Evolutionary conservation across 2,329 filamentous ascomycete genomes (phyloP).

Genomic region (Exophiala alcalophila): DNA sequence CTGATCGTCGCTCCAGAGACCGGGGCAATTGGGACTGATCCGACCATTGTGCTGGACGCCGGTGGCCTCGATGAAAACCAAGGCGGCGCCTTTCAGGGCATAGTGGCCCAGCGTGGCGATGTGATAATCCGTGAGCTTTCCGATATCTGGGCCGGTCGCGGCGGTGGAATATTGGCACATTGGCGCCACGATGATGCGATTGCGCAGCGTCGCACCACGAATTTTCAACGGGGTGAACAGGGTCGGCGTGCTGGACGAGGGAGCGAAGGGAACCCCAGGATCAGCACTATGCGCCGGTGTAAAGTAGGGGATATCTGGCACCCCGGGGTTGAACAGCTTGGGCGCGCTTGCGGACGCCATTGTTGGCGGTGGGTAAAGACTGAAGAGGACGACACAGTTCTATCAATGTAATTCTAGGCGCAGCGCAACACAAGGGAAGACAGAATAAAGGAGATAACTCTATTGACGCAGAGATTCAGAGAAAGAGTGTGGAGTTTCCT

Average conservation of each 20-base stretch:
- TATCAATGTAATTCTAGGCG: too few relatives aligned
- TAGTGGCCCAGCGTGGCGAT: slow-evolving; percentile 38
- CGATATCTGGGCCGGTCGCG: slow-evolving; percentile 35
- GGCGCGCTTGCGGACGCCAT: slow-evolving; percentile 11
- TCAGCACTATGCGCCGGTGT: slow-evolving; percentile 23
- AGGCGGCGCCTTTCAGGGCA: slow-evolving; percentile 28
- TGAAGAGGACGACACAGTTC: too few relatives aligned
- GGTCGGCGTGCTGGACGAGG: slow-evolving; percentile 21
- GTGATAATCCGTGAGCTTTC: slow-evolving; percentile 46
- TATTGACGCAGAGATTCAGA: too few relatives aligned
- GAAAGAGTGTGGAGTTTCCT: too few relatives aligned
- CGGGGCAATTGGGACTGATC: slow-evolving; percentile 58
- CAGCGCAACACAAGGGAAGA: too few relatives aligned
- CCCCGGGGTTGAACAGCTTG: slow-evolving; percentile 16
- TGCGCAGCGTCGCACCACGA: slow-evolving; percentile 53
- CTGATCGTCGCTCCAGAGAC: slow-evolving; percentile 38
- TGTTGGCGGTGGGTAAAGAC: background rate
- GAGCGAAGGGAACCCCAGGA: slow-evolving; percentile 22
- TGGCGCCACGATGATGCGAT: slow-evolving; percentile 55
- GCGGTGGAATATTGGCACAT: slow-evolving; percentile 55
- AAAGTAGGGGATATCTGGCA: slow-evolving; percentile 30
- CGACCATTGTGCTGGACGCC: slow-evolving; percentile 71
- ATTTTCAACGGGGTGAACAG: slow-evolving; percentile 49
- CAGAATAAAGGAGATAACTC: background rate
- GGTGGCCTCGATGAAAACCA: slow-evolving; percentile 68